Base-by-base conservation (phyloP, 441 rosid species). In the Eruca vesicaria region DNA sequence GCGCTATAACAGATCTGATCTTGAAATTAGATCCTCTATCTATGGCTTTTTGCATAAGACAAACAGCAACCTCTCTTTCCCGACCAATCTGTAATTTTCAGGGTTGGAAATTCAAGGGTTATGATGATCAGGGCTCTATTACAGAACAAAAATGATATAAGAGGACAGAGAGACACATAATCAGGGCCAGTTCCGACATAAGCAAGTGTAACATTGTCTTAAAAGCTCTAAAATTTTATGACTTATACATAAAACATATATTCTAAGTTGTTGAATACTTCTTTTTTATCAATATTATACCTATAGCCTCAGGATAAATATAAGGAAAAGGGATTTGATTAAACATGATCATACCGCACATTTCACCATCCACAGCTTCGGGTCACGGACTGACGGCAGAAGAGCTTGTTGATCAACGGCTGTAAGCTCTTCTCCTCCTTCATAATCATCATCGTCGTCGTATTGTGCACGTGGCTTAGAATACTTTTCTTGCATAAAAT, bases 321-420 rank as follows among this genome's bases (percentile, higher is more conserved):
- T n/a, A n/a, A n/a, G n/a, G n/a, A n/a, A n/a, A n/a, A n/a, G n/a
- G n/a, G n/a, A n/a, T n/a, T n/a, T n/a, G n/a, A n/a, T n/a, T n/a
- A n/a, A n/a, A n/a, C n/a, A n/a, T n/a, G n/a, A n/a, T n/a, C n/a
- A n/a, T n/a, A 88, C 89, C 97, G 87, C 96, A 83, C 97, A 93
- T 77, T 93, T 91, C 68, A 91, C 96, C 97, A 90, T 90, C 98
- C 98, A 93, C 61, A 93, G 74, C 80, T 93, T 91, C 21, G 97
- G 94, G 84, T 93, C 98, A 72, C 93, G 83, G 43, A 93, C 96
- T 66, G 97, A 91, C 36, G 97, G 98, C 78, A 93, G 78, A 41
- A 91, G 96, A n/a, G 98, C 92, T 80, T 91, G 98, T 77, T 91
- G 97, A 71, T 91, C 98, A 45, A 93, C 94, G 38, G 89, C 89